Evolutionary conservation across 2,329 filamentous ascomycete species (phyloP).

Genomic region (Fulvia fulva): DNA sequence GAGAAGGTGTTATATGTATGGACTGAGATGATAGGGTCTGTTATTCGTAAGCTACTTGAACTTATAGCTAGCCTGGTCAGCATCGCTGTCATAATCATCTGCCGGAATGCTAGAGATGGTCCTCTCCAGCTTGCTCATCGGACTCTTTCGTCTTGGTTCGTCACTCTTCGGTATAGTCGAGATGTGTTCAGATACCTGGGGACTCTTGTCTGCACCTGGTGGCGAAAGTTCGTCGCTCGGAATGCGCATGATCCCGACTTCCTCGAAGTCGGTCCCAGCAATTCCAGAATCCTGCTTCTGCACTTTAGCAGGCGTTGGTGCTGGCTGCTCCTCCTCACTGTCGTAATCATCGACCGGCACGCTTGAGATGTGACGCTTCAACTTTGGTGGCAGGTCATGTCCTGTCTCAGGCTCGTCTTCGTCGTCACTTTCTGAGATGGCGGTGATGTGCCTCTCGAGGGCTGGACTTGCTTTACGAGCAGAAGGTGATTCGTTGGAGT

Average conservation of each 20-base stretch:
- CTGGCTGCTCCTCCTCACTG: constrained; percentile 5
- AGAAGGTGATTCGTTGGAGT: background rate
- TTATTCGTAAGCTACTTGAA: background rate
- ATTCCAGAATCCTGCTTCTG: constrained; percentile 7
- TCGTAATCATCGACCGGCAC: constrained; percentile 18
- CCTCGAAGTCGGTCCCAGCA: constrained; percentile 9
- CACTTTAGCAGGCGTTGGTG: background rate
- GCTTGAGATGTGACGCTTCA: constrained; percentile 16
- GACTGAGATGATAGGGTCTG: background rate
- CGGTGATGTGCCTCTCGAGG: constrained; percentile 13
- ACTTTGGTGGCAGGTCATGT: constrained; percentile 1
- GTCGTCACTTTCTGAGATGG: constrained; percentile 7
- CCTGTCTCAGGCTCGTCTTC: background rate
- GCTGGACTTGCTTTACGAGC: background rate
- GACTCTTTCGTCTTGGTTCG: background rate
- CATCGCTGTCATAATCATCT: constrained; percentile 6
- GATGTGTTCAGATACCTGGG: background rate
- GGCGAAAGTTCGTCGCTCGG: background rate
- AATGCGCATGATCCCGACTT: constrained; percentile 4
- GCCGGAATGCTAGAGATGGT: background rate
- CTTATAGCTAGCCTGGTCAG: background rate
- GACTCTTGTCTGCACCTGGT: background rate
- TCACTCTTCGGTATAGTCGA: background rate
- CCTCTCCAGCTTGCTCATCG: background rate
- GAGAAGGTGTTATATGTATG: too few relatives aligned